Conservation (phyloP, 2,329 filamentous ascomycete genomes). For the Stagonosporopsis rhizophila region DNA sequence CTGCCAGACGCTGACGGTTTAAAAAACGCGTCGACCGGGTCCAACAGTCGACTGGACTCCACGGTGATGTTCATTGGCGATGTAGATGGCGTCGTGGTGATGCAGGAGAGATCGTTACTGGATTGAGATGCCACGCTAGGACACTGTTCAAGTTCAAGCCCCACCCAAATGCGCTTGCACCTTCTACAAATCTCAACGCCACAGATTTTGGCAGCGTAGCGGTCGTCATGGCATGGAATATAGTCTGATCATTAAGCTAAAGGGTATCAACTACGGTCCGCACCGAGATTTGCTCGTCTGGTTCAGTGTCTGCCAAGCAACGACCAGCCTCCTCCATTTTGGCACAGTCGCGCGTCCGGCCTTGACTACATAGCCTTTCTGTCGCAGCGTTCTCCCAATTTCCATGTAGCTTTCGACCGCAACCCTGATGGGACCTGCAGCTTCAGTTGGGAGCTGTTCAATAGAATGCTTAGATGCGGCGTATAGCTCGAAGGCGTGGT, state of each 20-base stretch:
- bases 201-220: background rate
- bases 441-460: slow-evolving; percentile 65
- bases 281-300: slow-evolving; percentile 17
- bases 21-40: slow-evolving; percentile 22
- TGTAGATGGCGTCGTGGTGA: background rate
- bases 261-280: slow-evolving; percentile 6
- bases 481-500: slow-evolving; percentile 68
- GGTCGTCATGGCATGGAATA: no score
- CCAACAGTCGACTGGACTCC: slow-evolving; percentile 23
- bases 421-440: slow-evolving; percentile 69
- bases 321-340: slow-evolving; percentile 58
- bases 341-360: slow-evolving; percentile 57
- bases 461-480: slow-evolving; percentile 63
- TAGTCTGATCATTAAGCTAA: slow-evolving; percentile 2
- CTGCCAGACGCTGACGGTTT: slow-evolving; percentile 24
- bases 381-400: slow-evolving; percentile 69
- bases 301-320: slow-evolving; percentile 65
- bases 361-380: slow-evolving; percentile 54
- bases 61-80: slow-evolving; percentile 7
- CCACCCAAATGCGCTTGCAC: background rate
- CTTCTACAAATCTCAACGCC: background rate
- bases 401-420: slow-evolving; percentile 80
- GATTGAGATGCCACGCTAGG: slow-evolving; percentile 1
- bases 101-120: background rate
- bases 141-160: background rate